Base-by-base conservation (phyloP, 1,139 yeast genomes). In the Yamadazyma atmosphaerica region DNA sequence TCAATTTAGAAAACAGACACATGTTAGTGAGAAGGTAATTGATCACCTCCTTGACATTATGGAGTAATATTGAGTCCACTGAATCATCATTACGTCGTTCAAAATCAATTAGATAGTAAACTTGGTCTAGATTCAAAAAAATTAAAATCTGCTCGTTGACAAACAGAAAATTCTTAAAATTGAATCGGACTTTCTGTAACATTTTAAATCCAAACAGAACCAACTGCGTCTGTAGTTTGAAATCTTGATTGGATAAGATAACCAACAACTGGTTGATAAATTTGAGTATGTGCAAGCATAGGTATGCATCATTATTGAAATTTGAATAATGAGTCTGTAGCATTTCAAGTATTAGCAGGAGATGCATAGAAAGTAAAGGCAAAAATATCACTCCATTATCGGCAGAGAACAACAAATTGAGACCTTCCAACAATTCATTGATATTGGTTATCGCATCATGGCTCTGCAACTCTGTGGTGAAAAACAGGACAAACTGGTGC, bases 51-150 rank as follows among this genome's bases (percentile, higher is more conserved):
- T 28, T 28, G 7, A 28, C 21, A 28, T 23, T 23, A 14, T 23
- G 26, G 14, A 33, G 29, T 5, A 33, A 7, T n/a, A 17, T 19
- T 4, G 6, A 28, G 23, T 3, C 11, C 11, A 13, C 25, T 26
- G 22, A 19, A 13, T 18, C 17, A 12, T 16, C 17, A 13, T 31
- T 13, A 28, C 17, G 19, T n/a, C n/a, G n/a, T 24, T 29, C 22
- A 2, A 15, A 6, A 18, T 25, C 23, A 27, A 30, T 19, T 16
- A 31, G 28, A 14, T 32, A 19, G 36, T 43, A 36, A 11, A 46
- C 43, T 13, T 34, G 29, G 15, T 47, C 46, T 11, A 41, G 36
- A 19, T 49, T 49, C 7, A 48, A 14, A 25, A 49, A 48, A 4
- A 37, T 32, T 2, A 35, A 32, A 4, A 48, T 37, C 15, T 48